Base-by-base conservation (phyloP, 2,329 filamentous ascomycete genomes). In the Fusarium nodosum region DNA sequence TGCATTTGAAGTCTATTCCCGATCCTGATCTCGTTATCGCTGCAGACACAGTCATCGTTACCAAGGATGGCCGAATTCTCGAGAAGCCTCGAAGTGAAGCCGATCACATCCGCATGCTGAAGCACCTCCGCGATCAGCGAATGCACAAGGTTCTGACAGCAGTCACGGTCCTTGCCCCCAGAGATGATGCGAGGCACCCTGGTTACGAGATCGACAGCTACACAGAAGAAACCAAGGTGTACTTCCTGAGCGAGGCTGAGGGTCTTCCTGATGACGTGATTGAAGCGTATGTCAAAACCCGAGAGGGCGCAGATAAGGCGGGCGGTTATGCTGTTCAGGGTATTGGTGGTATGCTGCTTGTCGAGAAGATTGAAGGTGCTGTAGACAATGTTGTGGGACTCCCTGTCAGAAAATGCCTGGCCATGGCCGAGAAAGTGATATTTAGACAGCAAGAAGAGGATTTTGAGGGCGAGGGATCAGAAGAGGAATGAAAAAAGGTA, bases 281-380 rank as follows among this genome's bases (percentile, higher is more conserved):
- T 62, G 83, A 93, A 72, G 87, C 83, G 7, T 94, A 94, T 77
- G 91, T 94, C 60, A 87, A 85, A 76, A 97, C 95, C 24, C 86
- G 95, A 57, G 96, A 99, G 83, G 96, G 96, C 3, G 94, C 89
- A 13, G 96, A 98, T 80, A 99, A 98, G 84, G 96, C 96, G 0
- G 96, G 96, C 3, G 96, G 96, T 0, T 99, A 99, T 79, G 96
- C 93, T 2, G 88, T 99, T 55, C 96, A 99, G 80, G 96, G 95
- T 0, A 84, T 95, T 13, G 96, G 93, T 2, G 91, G 92, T 11
- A 90, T 97, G 77, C 84, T 99, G 63, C 80, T 99, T 60, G 90
- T 99, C 15, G 94, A 97, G 78, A 91, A 87, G 79, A 92, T 99
- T 69, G 93, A 97, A 69, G 96, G 96, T 13, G 90, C 89, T 56